Evolutionary conservation across 1,139 yeast species (phyloP), one percentile per base, ranked within the genome.

Genomic region (Casaregolazyma suthepensis): DNA sequence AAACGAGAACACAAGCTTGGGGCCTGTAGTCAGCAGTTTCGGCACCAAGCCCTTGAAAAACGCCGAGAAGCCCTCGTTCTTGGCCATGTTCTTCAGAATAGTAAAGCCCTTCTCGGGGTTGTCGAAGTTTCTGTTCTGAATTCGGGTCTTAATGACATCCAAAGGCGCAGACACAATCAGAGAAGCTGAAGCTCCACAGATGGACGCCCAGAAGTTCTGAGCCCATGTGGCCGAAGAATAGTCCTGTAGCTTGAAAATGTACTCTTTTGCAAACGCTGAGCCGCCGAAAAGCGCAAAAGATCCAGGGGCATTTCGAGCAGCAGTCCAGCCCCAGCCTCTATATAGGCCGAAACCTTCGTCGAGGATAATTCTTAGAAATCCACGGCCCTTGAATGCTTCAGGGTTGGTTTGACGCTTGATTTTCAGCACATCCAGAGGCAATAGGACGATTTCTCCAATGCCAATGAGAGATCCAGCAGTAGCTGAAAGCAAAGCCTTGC

Each of bases 281-380:
- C 98, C 99, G 63, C 99, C 99, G 64, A 93, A 93, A 61, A 93
- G 78, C 13, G 98, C 96, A 68, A 93, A 93, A 2, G 97, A 89
- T 55, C 99, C 99, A 43, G 99, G 99, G 2, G 98, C 98, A 70
- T 93, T 93, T 80, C 99, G 85, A 50, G 99, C 99, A 63, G 96
- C 96, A 58, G 99, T 93, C 99, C 99, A 93, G 56, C 98, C 98
- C 96, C 98, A 91, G 62, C 99, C 99, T 71, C 97, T 81, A 77
- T 93, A 93, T 65, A 93, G 78, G 42, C 93, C 90, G 58, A 89
- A 79, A 20, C 99, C 99, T 75, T 94, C 99, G 68, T 93, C 99
- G 53, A 78, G 69, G 60, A 93, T 69, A 65, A 93, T 89, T 73
- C 81, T 86, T 60, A 90, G 58, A 75, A 93, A 90, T 10, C 99